These are phyloP conservation scores for Ceratobasidium sp. DNA, from an alignment of 1,284 basidiomycete genomes.

Conservation along the genomic window DNA sequence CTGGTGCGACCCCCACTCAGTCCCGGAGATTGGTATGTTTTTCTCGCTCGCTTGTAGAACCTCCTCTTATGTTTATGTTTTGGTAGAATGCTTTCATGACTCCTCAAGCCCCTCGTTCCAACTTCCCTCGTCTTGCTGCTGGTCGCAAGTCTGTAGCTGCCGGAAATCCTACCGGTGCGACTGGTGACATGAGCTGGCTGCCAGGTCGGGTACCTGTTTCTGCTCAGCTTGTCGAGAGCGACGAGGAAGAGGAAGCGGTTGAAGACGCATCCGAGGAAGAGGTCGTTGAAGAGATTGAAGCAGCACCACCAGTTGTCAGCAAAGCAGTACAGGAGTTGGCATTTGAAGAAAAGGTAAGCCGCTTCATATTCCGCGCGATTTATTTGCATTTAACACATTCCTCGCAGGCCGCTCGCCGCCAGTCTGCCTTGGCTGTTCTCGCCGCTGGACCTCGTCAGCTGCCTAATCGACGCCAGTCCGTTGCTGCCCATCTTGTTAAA, in stretches of 20 bases:
- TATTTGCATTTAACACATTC: background rate
- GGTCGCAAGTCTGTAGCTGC: constrained; percentile 40
- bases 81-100: constrained; percentile 38
- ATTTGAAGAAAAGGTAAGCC: constrained; percentile 27
- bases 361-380: background rate
- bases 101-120: constrained; percentile 34
- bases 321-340: constrained; percentile 1
- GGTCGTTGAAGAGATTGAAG: background rate
- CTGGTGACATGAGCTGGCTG: constrained; percentile 33
- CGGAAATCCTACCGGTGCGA: background rate
- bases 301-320: background rate
- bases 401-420: constrained; percentile 34
- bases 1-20: constrained; percentile 27
- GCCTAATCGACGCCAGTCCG: constrained; percentile 29
- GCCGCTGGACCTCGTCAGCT: constrained; percentile 38
- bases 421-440: constrained; percentile 35
- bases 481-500: constrained; percentile 19
- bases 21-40: constrained; percentile 25
- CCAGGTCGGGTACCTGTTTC: constrained; percentile 38
- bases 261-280: background rate
- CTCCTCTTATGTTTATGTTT: background rate
- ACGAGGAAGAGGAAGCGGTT: constrained; percentile 4
- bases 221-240: constrained; percentile 22
- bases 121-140: constrained; percentile 21
- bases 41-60: background rate